Conservation (phyloP, 2,329 filamentous ascomycete genomes). For the Aspergillus quadricinctus region DNA sequence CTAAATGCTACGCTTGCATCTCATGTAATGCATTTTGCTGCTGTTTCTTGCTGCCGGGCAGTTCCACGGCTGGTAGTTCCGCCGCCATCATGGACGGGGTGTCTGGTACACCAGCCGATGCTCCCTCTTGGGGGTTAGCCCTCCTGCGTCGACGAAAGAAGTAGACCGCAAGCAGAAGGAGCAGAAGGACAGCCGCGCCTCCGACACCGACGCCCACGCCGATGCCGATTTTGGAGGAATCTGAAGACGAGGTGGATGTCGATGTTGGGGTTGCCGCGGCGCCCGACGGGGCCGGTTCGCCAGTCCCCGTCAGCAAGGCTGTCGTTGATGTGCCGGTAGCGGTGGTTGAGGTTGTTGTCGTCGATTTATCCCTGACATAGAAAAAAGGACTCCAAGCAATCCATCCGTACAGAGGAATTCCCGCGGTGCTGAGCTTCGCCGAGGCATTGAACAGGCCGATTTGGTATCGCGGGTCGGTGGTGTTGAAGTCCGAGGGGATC, state of each 20-base stretch:
- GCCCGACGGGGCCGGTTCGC: neutral
- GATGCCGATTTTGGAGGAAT: neutral
- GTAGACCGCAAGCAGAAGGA: neutral
- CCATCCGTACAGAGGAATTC: constrained; percentile 1
- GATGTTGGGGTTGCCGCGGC: no score
- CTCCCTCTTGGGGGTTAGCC: neutral
- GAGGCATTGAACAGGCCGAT: constrained; percentile 8
- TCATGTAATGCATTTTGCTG: neutral
- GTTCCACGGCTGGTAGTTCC: neutral
- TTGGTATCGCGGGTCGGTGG: constrained; percentile 5
- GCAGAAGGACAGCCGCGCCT: neutral
- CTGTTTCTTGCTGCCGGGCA: neutral
- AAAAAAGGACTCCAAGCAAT: constrained; percentile 1
- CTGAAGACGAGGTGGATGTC: neutral
- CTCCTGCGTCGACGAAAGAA: neutral
- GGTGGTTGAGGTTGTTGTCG: neutral
- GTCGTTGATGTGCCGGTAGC: neutral
- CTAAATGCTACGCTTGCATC: neutral
- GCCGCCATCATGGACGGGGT: neutral
- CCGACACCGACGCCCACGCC: constrained; percentile 2
- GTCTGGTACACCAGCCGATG: neutral
- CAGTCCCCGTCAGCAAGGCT: neutral
- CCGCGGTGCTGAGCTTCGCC: constrained; percentile 1
- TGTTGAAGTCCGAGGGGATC: constrained; percentile 7
- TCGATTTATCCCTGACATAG: neutral